Conservation (phyloP, 805 yeast species). For the Zygosaccharomyces bailii region DNA sequence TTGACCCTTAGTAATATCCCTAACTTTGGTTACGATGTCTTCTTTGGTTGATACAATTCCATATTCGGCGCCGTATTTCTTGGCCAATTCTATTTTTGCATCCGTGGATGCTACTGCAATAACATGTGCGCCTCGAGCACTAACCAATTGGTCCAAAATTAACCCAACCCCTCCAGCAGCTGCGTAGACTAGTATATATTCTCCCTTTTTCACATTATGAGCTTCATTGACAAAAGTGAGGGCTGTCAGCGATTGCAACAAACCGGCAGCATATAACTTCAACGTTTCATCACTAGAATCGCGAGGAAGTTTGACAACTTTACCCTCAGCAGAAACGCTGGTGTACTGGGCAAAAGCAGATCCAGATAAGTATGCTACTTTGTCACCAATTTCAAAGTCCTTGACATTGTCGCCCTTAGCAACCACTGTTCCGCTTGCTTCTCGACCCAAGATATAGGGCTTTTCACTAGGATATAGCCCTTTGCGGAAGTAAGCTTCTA, state of each 20-base stretch:
- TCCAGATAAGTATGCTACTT: constrained; percentile 53
- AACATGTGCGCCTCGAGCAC: constrained; percentile 65
- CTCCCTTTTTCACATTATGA: constrained; percentile 63
- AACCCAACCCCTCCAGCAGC: constrained; percentile 96
- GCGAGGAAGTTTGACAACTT: constrained; percentile 48
- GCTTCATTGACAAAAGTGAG: constrained; percentile 66
- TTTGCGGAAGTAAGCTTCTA: constrained; percentile 76
- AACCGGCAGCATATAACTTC: constrained; percentile 55
- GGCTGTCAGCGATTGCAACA: constrained; percentile 78
- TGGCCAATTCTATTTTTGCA: constrained; percentile 65
- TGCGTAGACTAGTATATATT: constrained; percentile 75
- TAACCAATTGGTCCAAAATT: constrained; percentile 61
- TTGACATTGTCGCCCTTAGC: constrained; percentile 58
- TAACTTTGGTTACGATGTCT: constrained; percentile 52
- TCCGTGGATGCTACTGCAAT: constrained; percentile 82
- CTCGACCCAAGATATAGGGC: constrained; percentile 72
- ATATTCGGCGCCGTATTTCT: constrained; percentile 72
- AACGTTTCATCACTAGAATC: constrained; percentile 47
- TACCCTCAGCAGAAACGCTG: constrained; percentile 39
- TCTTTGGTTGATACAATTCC: constrained; percentile 55
- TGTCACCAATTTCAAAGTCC: constrained; percentile 62
- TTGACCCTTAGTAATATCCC: constrained; percentile 56
- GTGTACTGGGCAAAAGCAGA: constrained; percentile 74
- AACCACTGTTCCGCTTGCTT: constrained; percentile 67
- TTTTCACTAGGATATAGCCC: constrained; percentile 63